These are phyloP conservation scores for Apophysomyces elegans DNA, from an alignment of 371 early-diverging fungal species.

Conservation along the genomic window DNA sequence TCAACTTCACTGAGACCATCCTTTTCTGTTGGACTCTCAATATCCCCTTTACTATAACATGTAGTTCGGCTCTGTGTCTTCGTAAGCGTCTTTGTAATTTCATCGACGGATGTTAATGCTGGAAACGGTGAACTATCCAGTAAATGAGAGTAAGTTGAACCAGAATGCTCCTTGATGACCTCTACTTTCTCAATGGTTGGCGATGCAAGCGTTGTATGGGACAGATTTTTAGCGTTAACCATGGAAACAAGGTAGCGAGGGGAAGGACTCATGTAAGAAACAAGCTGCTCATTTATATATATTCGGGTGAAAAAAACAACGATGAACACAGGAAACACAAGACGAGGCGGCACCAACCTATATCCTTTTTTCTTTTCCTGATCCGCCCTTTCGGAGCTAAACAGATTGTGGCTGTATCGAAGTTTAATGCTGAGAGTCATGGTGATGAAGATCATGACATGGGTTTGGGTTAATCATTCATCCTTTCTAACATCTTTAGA, in stretches of 20 bases:
- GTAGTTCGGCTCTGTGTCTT: not conserved
- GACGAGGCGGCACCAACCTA: not conserved
- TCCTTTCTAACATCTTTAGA: no score
- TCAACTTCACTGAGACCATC: not conserved
- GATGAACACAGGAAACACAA: not conserved
- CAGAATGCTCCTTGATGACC: not conserved
- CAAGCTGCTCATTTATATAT: not conserved
- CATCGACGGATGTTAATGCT: slow-evolving; percentile 32
- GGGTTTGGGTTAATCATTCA: no score
- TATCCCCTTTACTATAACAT: not conserved
- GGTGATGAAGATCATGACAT: no score
- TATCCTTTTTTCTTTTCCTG: not conserved
- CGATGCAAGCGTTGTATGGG: slow-evolving; percentile 1
- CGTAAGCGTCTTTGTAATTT: slow-evolving; percentile 39
- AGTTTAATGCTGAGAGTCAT: no score
- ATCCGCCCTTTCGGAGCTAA: not conserved
- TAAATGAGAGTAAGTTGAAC: slow-evolving; percentile 28
- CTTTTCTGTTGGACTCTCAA: not conserved
- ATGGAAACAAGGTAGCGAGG: not conserved
- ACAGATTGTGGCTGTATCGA: no score
- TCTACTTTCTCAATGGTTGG: not conserved
- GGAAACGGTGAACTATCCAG: slow-evolving; percentile 47
- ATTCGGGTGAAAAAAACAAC: not conserved
- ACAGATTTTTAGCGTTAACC: not conserved
- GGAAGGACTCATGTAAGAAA: not conserved